Evolutionary conservation across 495 filamentous ascomycete species (phyloP).

Genomic region (Tuber magnatum): DNA sequence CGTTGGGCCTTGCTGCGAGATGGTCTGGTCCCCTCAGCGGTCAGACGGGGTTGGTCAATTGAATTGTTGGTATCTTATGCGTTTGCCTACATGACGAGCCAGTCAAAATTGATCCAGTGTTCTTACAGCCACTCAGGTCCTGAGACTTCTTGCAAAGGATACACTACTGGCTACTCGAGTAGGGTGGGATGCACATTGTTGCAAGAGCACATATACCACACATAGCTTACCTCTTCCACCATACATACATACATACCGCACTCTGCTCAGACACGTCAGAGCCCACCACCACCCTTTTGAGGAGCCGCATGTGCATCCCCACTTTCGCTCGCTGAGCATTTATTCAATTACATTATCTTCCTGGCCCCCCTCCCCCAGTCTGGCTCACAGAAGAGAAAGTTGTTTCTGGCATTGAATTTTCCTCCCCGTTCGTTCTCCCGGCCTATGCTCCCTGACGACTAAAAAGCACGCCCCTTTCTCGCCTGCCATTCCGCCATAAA

Average conservation of each 20-base stretch:
- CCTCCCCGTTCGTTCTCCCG: constrained; percentile 17
- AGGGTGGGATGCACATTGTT: constrained; percentile 31
- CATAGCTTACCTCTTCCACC: neutral
- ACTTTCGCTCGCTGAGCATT: constrained; percentile 31
- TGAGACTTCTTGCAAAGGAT: constrained; percentile 17
- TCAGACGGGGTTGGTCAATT: neutral
- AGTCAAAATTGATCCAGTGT: constrained; percentile 4
- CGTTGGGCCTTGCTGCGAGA: neutral
- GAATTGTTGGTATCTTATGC: neutral
- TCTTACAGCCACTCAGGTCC: neutral
- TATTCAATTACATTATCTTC: constrained; percentile 38
- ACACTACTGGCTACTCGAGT: constrained; percentile 13
- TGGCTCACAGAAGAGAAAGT: constrained; percentile 27
- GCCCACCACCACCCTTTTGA: constrained; percentile 33
- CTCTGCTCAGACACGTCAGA: constrained; percentile 38
- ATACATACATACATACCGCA: constrained; percentile 14
- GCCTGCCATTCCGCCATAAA: neutral
- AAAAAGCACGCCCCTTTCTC: neutral
- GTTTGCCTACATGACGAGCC: neutral
- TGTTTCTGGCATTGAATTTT: constrained; percentile 27
- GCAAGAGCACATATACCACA: neutral
- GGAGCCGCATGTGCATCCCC: constrained; percentile 38
- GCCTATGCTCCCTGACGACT: constrained; percentile 22
- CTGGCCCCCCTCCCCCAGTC: constrained; percentile 21
- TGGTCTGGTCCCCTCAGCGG: neutral